These are phyloP conservation scores for Colletotrichum euphorbiae DNA, from an alignment of 2,329 filamentous ascomycete species.

Conservation along the genomic window DNA sequence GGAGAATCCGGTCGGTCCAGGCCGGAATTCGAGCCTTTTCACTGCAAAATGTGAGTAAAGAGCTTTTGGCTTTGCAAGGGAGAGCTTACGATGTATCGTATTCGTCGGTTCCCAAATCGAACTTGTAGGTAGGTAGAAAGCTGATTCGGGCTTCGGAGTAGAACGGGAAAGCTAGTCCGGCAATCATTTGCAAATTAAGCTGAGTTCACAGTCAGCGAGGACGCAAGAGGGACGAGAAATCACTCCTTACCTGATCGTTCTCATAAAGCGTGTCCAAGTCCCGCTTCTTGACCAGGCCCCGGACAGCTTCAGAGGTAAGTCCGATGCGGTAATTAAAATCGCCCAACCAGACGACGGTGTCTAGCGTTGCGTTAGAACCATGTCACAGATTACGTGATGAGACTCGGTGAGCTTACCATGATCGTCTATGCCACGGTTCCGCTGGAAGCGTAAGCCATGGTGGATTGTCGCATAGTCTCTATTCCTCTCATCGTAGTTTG, in stretches of 20 bases:
- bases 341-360: conserved; percentile 88
- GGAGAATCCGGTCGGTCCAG: conserved; percentile 94
- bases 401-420: conserved; percentile 68
- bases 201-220: conserved; percentile 46
- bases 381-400: not conserved
- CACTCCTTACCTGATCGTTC: conserved; percentile 79
- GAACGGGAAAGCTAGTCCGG: conserved; percentile 87
- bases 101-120: conserved; percentile 85
- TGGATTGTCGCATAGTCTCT: conserved; percentile 92
- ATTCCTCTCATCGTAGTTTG: conserved; percentile 97
- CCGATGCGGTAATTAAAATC: conserved; percentile 99
- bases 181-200: conserved; percentile 97
- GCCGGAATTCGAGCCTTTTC: conserved; percentile 96
- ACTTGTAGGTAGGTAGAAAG: conserved; percentile 96
- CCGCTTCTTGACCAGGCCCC: conserved; percentile 76
- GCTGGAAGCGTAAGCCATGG: conserved; percentile 87
- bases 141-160: conserved; percentile 91
- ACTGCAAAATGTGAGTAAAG: conserved; percentile 56
- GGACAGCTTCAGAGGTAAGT: conserved; percentile 80
- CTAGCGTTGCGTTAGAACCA: conserved; percentile 6
- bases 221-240: not conserved
- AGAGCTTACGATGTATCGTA: conserved; percentile 86
- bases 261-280: conserved; percentile 86
- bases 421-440: conserved; percentile 90
- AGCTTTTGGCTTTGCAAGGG: no score